phyloP scores from a whole-genome alignment of 2,329 filamentous ascomycete genomes.

The Trichoderma asperellum region DNA sequence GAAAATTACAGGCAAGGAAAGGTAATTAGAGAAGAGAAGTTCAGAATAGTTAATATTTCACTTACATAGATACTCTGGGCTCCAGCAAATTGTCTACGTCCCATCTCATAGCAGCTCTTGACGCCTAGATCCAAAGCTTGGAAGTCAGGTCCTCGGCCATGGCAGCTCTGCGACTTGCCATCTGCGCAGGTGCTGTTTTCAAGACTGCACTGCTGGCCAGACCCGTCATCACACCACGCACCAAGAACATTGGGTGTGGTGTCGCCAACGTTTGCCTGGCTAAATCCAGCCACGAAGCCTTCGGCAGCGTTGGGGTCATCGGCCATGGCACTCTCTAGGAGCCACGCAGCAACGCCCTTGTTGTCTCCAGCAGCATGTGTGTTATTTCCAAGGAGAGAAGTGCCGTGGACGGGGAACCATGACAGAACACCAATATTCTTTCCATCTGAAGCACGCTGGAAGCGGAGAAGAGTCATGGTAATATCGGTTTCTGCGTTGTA shows the following conservation, averaged over 20 bases:
- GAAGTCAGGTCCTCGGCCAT: conserved; percentile 74
- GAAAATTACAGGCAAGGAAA: neutral
- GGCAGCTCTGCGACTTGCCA: conserved; percentile 70
- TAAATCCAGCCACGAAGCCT: conserved; percentile 87
- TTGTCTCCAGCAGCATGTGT: conserved; percentile 93
- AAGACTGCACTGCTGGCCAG: conserved; percentile 70
- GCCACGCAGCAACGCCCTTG: conserved; percentile 86
- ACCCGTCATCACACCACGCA: conserved; percentile 86
- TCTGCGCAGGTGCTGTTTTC: conserved; percentile 82
- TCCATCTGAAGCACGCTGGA: conserved; percentile 72
- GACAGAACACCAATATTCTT: conserved; percentile 82
- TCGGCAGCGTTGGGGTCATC: conserved; percentile 59
- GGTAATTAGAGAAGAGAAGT: neutral
- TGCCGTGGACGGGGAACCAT: conserved; percentile 93
- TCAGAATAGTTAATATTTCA: neutral
- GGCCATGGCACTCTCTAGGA: conserved; percentile 74
- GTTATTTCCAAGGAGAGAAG: conserved; percentile 88
- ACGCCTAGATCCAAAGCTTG: conserved; percentile 70
- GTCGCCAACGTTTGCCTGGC: conserved; percentile 88
- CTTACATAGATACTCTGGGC: conserved; percentile 53
- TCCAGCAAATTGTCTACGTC: conserved; percentile 68
- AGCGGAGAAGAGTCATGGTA: conserved; percentile 75
- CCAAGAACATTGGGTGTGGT: conserved; percentile 87
- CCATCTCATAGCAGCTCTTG: conserved; percentile 76
- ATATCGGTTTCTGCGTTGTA: conserved; percentile 63